These are phyloP conservation scores for Sextonia rubra DNA, from an alignment of 164 flowering plant genomes.

Conservation along the genomic window DNA sequence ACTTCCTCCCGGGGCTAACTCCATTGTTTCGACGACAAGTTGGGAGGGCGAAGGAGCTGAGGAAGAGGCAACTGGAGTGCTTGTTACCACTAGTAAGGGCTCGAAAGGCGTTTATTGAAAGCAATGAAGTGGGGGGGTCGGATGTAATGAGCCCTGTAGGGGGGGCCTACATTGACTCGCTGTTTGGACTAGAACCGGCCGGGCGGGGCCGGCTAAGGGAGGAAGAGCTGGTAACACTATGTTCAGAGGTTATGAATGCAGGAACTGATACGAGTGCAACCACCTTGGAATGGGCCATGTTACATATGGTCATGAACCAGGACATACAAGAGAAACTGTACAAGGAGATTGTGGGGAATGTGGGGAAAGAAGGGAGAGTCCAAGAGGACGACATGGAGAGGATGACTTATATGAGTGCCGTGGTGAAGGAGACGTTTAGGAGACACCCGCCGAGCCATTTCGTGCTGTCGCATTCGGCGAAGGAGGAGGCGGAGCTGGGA, in stretches of 20 bases:
- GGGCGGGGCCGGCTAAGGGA: constrained; percentile 51
- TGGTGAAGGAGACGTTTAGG: constrained; percentile 78
- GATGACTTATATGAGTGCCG: constrained; percentile 60
- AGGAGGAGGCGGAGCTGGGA: constrained; percentile 53
- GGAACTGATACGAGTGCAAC: constrained; percentile 95
- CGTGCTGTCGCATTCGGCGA: constrained; percentile 66
- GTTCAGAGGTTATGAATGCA: constrained; percentile 75
- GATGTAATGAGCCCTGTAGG: constrained; percentile 69
- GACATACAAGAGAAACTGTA: constrained; percentile 62
- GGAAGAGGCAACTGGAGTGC: constrained; percentile 60
- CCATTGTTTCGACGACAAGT: constrained; percentile 62
- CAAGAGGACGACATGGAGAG: constrained; percentile 55
- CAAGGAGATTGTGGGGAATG: constrained; percentile 45
- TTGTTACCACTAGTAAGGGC: constrained; percentile 55
- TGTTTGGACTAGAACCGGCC: constrained; percentile 43
- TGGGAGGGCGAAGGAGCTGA: constrained; percentile 45
- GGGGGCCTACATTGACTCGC: constrained; percentile 80
- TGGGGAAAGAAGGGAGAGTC: constrained; percentile 46
- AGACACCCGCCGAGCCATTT: constrained; percentile 93
- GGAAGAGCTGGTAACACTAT: constrained; percentile 69
- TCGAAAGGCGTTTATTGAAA: constrained; percentile 44
- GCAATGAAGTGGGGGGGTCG: constrained; percentile 16
- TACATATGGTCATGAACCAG: constrained; percentile 59
- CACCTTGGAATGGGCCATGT: constrained; percentile 71
- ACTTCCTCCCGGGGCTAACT: constrained; percentile 64